A percentile compares a stretch with the other conserved stretches of the same genome.
Evolutionary conservation across 2,329 filamentous ascomycete species (phyloP).

Genomic region (Fusarium sp.): DNA sequence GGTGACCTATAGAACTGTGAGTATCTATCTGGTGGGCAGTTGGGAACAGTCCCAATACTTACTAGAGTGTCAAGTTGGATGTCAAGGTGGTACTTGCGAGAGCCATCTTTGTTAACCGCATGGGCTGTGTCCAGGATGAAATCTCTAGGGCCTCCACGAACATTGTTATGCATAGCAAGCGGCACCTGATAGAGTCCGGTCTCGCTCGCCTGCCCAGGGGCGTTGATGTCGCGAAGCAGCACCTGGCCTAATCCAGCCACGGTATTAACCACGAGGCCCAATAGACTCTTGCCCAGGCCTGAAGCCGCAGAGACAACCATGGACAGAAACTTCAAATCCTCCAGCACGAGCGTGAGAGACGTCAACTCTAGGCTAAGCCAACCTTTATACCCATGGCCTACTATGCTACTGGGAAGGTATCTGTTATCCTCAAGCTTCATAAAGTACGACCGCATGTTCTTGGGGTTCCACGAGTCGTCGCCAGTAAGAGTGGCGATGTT

Average conservation of each 20-base stretch:
- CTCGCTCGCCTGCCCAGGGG: constrained; percentile 33
- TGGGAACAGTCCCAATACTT: fast-evolving
- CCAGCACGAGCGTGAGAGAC: constrained; percentile 39
- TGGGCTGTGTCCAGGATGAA: constrained; percentile 58
- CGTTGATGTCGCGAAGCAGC: constrained; percentile 45
- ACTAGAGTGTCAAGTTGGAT: constrained; percentile 45
- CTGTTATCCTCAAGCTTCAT: constrained; percentile 56
- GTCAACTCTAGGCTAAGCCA: constrained; percentile 48
- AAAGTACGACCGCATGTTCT: constrained; percentile 57
- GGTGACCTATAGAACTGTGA: constrained; percentile 33
- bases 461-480: constrained; percentile 55
- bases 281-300: constrained; percentile 43
- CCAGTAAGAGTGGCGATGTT: constrained; percentile 55
- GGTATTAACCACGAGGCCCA: constrained; percentile 28
- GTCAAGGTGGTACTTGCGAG: constrained; percentile 45
- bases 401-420: constrained; percentile 52
- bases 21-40: not conserved
- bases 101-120: constrained; percentile 37
- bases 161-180: constrained; percentile 61
- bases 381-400: constrained; percentile 57
- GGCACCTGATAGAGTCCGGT: constrained; percentile 66
- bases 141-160: constrained; percentile 66
- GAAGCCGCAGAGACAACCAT: constrained; percentile 44
- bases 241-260: constrained; percentile 44
- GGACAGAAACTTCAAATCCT: constrained; percentile 47